These are phyloP conservation scores for Kalmusia sp. DNA, from an alignment of 2,329 filamentous ascomycete genomes.

Conservation along the genomic window DNA sequence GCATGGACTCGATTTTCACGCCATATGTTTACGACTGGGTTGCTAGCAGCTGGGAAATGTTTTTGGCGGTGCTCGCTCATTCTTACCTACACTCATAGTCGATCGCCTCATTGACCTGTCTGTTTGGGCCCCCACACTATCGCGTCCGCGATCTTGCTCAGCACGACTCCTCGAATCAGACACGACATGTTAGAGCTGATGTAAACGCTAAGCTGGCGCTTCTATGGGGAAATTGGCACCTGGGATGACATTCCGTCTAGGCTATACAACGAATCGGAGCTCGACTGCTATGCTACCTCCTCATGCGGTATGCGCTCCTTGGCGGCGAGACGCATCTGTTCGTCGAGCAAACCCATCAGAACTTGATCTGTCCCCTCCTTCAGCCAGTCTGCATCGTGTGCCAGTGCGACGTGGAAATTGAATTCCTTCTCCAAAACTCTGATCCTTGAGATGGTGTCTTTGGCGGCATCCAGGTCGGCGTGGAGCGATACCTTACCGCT, in stretches of 20 bases:
- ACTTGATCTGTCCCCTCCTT: slow-evolving; percentile 31
- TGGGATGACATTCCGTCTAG: too few relatives aligned
- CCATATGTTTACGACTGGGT: too few relatives aligned
- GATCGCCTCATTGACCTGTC: too few relatives aligned
- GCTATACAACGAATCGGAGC: background rate
- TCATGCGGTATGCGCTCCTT: slow-evolving; percentile 26
- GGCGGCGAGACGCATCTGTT: slow-evolving; percentile 31
- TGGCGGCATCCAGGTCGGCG: slow-evolving; percentile 31
- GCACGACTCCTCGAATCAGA: too few relatives aligned
- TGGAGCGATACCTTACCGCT: slow-evolving; percentile 34
- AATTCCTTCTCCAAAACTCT: slow-evolving; percentile 28
- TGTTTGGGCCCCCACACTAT: too few relatives aligned
- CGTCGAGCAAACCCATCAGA: slow-evolving; percentile 38
- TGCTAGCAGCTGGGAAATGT: too few relatives aligned
- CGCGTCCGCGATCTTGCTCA: too few relatives aligned
- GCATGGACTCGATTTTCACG: too few relatives aligned
- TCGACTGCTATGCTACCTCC: slow-evolving; percentile 22
- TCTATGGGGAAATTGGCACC: background rate
- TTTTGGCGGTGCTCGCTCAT: too few relatives aligned
- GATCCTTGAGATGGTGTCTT: slow-evolving; percentile 35
- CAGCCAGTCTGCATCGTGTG: slow-evolving; percentile 40
- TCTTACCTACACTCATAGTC: too few relatives aligned
- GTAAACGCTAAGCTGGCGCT: too few relatives aligned
- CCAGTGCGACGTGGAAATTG: slow-evolving; percentile 37
- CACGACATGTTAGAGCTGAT: too few relatives aligned